Conservation (phyloP, 2,329 filamentous ascomycete species). For the Fusarium globosum region DNA sequence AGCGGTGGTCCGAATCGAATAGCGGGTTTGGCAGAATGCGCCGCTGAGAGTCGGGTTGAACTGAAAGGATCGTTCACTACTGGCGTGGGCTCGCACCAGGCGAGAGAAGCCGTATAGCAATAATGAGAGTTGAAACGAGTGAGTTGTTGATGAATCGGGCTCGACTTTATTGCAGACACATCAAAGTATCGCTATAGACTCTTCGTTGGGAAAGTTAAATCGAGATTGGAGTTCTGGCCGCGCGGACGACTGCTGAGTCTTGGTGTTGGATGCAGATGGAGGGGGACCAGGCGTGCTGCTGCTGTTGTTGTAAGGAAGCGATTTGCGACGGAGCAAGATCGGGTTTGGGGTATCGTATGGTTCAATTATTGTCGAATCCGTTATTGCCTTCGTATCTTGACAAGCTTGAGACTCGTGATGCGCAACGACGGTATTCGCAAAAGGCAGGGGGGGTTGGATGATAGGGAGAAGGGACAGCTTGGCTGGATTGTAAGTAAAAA, state of each 20-base stretch:
- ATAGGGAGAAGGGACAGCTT: conserved; percentile 43
- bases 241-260: conserved; percentile 13
- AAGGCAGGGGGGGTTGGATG: conserved; percentile 24
- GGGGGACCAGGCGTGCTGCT: neutral
- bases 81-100: conserved; percentile 43
- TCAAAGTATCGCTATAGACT: conserved; percentile 25
- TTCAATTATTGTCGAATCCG: conserved; percentile 25
- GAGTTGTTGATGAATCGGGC: neutral
- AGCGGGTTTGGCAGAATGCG: conserved; percentile 16
- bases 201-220: neutral
- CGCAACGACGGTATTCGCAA: conserved; percentile 32
- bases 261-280: conserved; percentile 5
- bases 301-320: neutral
- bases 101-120: conserved; percentile 30
- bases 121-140: conserved; percentile 31
- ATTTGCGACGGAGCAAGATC: conserved; percentile 31
- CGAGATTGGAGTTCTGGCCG: conserved; percentile 6
- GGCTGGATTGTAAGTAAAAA: conserved; percentile 41
- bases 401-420: conserved; percentile 37
- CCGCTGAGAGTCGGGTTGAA: conserved; percentile 7
- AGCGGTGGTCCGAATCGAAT: neutral
- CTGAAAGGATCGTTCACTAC: conserved; percentile 14
- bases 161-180: conserved; percentile 38
- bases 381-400: conserved; percentile 19
- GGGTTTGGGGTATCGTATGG: conserved; percentile 27